Conservation (phyloP, 306 rosid genomes). For the Lotus japonicus region DNA sequence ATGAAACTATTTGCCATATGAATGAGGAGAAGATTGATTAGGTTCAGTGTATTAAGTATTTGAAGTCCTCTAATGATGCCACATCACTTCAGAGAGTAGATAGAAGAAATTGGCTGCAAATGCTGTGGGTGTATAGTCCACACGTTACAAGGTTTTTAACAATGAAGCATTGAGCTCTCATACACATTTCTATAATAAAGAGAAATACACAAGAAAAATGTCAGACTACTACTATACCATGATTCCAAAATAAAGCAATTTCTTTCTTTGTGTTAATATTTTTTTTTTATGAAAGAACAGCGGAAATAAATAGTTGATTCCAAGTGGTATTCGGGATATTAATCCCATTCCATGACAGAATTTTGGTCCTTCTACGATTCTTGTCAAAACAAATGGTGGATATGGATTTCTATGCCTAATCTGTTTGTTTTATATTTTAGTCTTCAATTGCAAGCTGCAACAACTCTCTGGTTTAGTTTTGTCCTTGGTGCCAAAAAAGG, state of each 20-base stretch:
- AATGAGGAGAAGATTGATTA: constrained; percentile 15
- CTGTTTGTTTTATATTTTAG: too few relatives aligned
- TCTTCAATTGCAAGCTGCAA: not conserved
- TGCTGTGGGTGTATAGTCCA: constrained; percentile 15
- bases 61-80: not conserved
- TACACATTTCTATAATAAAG: not conserved
- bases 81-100: constrained; percentile 17
- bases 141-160: constrained; percentile 11
- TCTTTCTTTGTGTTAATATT: not conserved
- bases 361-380: not conserved
- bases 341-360: not conserved
- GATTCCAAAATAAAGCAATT: constrained; percentile 8
- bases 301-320: constrained; percentile 11
- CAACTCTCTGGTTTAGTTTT: not conserved
- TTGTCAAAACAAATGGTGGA: too few relatives aligned
- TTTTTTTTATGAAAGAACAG: constrained; percentile 19
- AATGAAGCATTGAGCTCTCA: constrained; percentile 5
- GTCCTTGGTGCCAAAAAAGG: not conserved
- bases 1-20: constrained; percentile 17
- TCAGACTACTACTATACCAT: constrained; percentile 5
- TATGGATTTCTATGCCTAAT: too few relatives aligned
- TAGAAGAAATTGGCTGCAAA: constrained; percentile 30
- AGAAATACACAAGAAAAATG: not conserved
- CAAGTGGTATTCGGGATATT: not conserved
- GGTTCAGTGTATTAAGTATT: constrained; percentile 12